Conservation (phyloP, 768 basidiomycete genomes). For the Favolaschia claudopus region DNA sequence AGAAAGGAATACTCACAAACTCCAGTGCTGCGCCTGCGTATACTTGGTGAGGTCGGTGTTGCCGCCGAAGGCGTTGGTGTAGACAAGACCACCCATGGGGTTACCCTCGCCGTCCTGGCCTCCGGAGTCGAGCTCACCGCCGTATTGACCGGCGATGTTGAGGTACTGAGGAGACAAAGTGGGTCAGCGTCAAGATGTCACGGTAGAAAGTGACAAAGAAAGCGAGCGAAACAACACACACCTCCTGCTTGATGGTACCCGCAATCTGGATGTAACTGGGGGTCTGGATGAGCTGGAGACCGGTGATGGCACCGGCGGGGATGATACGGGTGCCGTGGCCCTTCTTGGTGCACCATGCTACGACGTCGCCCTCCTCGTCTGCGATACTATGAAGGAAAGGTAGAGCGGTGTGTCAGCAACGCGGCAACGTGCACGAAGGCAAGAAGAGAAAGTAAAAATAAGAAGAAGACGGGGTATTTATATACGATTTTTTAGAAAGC, state of each 20-base stretch:
- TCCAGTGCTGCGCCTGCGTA: conserved; percentile 59
- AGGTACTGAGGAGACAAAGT: no score
- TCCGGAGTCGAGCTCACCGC: conserved; percentile 66
- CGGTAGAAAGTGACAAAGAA: no score
- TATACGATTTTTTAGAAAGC: no score
- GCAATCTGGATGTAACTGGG: conserved; percentile 61
- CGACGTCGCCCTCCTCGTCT: conserved; percentile 65
- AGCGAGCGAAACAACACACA: no score
- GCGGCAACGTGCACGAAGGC: no score
- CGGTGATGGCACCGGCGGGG: conserved; percentile 60
- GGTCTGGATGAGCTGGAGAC: conserved; percentile 64
- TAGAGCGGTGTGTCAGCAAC: background rate
- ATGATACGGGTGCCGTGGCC: conserved; percentile 72
- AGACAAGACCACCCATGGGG: conserved; percentile 62
- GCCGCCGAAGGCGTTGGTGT: conserved; percentile 50
- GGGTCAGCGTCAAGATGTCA: no score
- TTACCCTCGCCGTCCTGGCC: conserved; percentile 68
- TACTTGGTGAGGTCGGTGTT: conserved; percentile 43
- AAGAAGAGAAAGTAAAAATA: no score
- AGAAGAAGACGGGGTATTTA: no score
- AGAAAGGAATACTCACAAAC: conserved; percentile 48
- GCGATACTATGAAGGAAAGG: conserved; percentile 51
- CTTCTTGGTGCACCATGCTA: conserved; percentile 74
- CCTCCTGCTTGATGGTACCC: conserved; percentile 63
- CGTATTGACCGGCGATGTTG: conserved; percentile 30